Percentiles rank a stretch among this genome's conserved stretches.
Evolutionary conservation across 176 grass and related monocot genomes (phyloP).

Genomic region (Urochloa ruziziensis): DNA sequence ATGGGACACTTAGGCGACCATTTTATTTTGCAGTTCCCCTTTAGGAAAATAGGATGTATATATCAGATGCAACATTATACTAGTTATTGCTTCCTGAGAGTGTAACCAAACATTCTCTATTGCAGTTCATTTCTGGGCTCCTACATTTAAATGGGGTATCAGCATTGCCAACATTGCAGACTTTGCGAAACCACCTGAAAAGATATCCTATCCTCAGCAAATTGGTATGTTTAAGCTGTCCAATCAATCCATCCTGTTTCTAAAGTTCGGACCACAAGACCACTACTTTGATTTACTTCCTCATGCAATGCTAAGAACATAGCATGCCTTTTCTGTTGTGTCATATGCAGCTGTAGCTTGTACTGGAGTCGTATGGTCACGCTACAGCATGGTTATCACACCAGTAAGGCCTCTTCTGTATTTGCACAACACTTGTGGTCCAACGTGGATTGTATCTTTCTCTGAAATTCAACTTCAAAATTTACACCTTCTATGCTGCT

Average conservation of each 20-base stretch:
- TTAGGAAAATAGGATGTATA: not conserved
- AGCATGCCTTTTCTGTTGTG: constrained; percentile 2
- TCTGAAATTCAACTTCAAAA: not conserved
- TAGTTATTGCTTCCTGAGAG: not conserved
- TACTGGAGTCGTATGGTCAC: constrained; percentile 67
- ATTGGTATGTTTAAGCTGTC: constrained; percentile 46
- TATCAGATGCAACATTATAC: constrained; percentile 1
- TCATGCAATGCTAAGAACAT: not conserved
- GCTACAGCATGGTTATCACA: constrained; percentile 68
- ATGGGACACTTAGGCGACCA: not conserved
- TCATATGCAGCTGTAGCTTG: constrained; percentile 60
- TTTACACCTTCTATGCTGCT: not conserved
- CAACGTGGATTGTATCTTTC: not conserved
- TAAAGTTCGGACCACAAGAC: not conserved
- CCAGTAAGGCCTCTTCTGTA: constrained; percentile 44
- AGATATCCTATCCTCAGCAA: constrained; percentile 94
- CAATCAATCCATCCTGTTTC: not conserved
- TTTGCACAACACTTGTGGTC: not conserved
- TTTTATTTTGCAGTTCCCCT: not conserved
- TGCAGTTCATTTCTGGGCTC: constrained; percentile 93
- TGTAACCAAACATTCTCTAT: constrained; percentile 4
- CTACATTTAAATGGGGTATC: constrained; percentile 96
- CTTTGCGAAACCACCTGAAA: constrained; percentile 90
- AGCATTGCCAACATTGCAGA: constrained; percentile 93
- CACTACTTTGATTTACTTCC: not conserved